A percentile compares a stretch with the other conserved stretches of the same genome.
Evolutionary conservation across 371 early-diverging fungal genomes (phyloP).

Genomic region (Saksenaea oblongispora): DNA sequence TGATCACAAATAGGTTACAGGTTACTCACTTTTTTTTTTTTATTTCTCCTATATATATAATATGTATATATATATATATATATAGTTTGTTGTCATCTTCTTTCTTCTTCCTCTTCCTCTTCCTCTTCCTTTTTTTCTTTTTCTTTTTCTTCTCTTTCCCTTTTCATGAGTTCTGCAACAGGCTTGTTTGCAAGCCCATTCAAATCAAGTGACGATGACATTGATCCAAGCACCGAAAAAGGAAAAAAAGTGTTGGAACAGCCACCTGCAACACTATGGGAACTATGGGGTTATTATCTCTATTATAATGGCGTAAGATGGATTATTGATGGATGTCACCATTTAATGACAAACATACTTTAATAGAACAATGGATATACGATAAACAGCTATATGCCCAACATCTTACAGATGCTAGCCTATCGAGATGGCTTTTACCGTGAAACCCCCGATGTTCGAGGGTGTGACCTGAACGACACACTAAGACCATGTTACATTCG

Average conservation of each 20-base stretch:
- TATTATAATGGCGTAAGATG: constrained; percentile 51
- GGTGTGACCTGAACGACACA: constrained; percentile 34
- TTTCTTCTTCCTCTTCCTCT: neutral
- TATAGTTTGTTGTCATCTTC: neutral
- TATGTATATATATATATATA: neutral
- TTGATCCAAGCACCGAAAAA: constrained; percentile 27
- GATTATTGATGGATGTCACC: neutral
- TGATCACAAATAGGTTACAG: neutral
- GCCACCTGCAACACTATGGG: constrained; percentile 41
- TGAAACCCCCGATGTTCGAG: constrained; percentile 23
- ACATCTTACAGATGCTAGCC: constrained; percentile 42
- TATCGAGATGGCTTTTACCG: constrained; percentile 45
- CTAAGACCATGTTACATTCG: constrained; percentile 33
- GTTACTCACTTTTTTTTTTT: neutral
- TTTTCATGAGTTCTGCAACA: neutral
- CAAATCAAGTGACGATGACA: constrained; percentile 24
- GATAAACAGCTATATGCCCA: constrained; percentile 46
- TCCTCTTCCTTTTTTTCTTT: neutral
- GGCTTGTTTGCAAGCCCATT: constrained; percentile 31
- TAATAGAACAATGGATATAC: constrained; percentile 51
- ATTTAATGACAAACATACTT: neutral
- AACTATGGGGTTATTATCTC: constrained; percentile 52
- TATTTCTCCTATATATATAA: neutral
- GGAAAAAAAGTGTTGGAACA: constrained; percentile 32
- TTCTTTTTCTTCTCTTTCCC: neutral